Evolutionary conservation across 306 rosid genomes (phyloP), one percentile per base, ranked within the genome.

Genomic region (Rubus idaeus): DNA sequence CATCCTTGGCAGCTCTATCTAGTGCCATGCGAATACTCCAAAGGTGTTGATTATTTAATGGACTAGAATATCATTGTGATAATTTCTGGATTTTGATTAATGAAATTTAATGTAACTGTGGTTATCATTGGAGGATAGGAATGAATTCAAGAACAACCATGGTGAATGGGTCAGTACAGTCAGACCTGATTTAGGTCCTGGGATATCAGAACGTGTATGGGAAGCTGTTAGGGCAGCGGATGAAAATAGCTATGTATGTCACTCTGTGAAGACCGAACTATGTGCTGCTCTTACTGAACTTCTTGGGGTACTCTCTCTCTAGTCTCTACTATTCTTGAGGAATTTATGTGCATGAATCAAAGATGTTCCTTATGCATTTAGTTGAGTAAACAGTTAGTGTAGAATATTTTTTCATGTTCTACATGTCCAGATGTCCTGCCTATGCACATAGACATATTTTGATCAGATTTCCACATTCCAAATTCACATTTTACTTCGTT

Each of bases 131-230:
- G 78, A 68, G 74, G 40, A 1, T 56, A 92, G 99, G 88, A 83
- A 83, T 73, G 97, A 95, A 55, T 86, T 95, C 89, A 95, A 90
- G 89, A 89, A 71, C 73, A 95, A 90, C 79, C 99, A 95, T 62
- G 87, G 86, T 18, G 88, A 89, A 84, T 92, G 99, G 99, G 18
- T 95, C 50, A 79, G 17, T 9, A 78, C 86, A 13, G 88, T 84
- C 78, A 88, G 87, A 79, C 97, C 99, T 58, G 72, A 89, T 70
- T 64, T 95, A 61, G 96, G 97, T 81, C 97, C 99, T 9, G 92
- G 93, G 60, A 88, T 86, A 78, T 84, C 88, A 67, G 96, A 92
- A 78, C 96, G 96, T 11, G 77, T 92, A 69, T 47, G 81, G 75
- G 87, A 84, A 60, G 96, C 97, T 77, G 73, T 92, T 44, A 79